Evolutionary conservation across 2,329 filamentous ascomycete genomes (phyloP), one percentile per base, ranked within the genome.

Genomic region (Botrytis cinerea): DNA sequence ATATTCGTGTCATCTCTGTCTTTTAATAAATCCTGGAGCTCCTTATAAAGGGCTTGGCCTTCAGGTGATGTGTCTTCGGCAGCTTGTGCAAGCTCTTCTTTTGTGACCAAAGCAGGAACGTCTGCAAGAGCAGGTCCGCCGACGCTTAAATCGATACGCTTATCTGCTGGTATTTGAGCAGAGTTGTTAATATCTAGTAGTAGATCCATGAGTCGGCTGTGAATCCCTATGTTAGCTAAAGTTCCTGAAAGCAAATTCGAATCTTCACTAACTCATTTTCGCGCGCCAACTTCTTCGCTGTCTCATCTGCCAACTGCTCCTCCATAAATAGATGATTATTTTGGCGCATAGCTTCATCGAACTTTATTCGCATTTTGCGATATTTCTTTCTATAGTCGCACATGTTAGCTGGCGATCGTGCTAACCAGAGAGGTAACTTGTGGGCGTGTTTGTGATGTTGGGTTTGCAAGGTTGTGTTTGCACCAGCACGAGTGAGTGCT

Each of bases 361-460:
- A 97, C 43, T 87, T 86, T 81, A 92, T 87, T 83, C 92, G 91
- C 90, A 96, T 93, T 87, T 97, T 97, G 79, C 92, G 92, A 83
- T 97, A 99, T 86, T 99, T 99, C 85, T 97, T 97, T 88, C 93
- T 94, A 86, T 87, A 92, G 62, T 89, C 92, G 80, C 89, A 32
- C 67, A 72, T 73, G 67, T 80, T 76, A 81, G 78, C 71, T 63
- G 40, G 38, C 46, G 32, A 28, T 38, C 6, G 8, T 38, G 54
- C 2, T 35, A 16, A 46, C 4, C 4, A 46, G 25, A 32, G 5
- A 45, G 25, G 35, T 9, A 46, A 35, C 51, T 32, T 51, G 51
- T 43, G 25, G 32, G 20, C 22, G 9, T 22, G 32, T 38, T 62
- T 38, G 40, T 20, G n/a, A 40, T 57, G 35, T 57, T 57, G 16